Percentiles rank a stretch among this genome's conserved stretches.
These are phyloP conservation scores for Tremella yokohamensis DNA, from an alignment of 768 basidiomycete species.

Conservation along the genomic window DNA sequence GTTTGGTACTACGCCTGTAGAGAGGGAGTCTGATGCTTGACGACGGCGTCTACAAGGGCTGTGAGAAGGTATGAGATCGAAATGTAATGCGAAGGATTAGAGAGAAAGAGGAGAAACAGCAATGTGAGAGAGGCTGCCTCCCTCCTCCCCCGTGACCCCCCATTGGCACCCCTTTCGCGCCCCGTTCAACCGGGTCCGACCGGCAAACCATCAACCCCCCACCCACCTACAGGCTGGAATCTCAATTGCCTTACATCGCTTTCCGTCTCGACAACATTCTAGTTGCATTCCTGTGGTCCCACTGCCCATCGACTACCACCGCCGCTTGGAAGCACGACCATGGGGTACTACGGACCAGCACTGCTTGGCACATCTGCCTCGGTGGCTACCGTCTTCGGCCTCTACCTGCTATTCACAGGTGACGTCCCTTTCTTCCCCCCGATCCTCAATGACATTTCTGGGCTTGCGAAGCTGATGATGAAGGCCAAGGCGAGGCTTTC, in stretches of 20 bases:
- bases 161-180: neutral
- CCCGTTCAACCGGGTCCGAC: too few species aligned
- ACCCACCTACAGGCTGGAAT: too few species aligned
- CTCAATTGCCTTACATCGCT: too few species aligned
- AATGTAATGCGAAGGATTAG: neutral
- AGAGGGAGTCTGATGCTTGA: too few species aligned
- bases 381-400: conserved; percentile 59
- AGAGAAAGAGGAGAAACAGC: neutral
- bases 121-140: neutral
- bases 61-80: neutral
- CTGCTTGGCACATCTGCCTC: conserved; percentile 34
- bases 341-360: conserved; percentile 47
- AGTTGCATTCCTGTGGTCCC: neutral
- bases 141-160: neutral
- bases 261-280: neutral
- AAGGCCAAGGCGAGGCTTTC: conserved; percentile 86
- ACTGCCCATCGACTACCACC: neutral
- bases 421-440: conserved; percentile 7
- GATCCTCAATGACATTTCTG: conserved; percentile 20
- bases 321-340: conserved; percentile 18
- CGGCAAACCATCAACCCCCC: too few species aligned
- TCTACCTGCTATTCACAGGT: conserved; percentile 92
- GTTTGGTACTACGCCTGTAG: too few species aligned
- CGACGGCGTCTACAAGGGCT: too few species aligned
- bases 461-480: neutral